Evolutionary conservation across 345 rosid species (phyloP), one percentile per base, ranked within the genome.

Genomic region (Aethionema arabicum): DNA sequence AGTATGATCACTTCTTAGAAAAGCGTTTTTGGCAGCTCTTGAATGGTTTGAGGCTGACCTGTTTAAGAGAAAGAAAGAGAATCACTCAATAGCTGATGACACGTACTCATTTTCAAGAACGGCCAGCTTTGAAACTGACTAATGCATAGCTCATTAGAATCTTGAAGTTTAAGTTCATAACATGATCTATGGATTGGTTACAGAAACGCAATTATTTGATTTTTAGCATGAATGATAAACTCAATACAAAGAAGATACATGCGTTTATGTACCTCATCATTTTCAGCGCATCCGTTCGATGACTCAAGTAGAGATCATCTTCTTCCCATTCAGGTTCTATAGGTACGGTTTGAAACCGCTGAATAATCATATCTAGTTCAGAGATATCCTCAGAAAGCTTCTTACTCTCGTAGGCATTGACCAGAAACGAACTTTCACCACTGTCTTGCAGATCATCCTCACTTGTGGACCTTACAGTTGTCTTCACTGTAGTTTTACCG

Each of bases 291-390:
- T 84, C 82, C 72, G 75, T 90, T 15, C 97, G 87, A 68, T 79
- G 88, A 72, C 52, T 78, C 75, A 80, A 62, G 73, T 93, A 93
- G 65, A 84, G 63, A 70, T 90, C 90, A 66, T 89, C 80, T 56
- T 93, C 96, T 78, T 84, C 88, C 96, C 96, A 87, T 70, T 93
- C 95, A 4, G 96, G 89, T 76, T 88, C 88, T 54, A 69, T 39
- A 38, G 92, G 96, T 33, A 86, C 36, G 52, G 82, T 69, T 50
- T 67, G 65, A 76, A 81, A 68, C 52, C 55, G 72, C 42, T 71
- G 78, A 64, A 76, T 52, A 49, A 85, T 62, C 39, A 74, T 59
- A 52, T 78, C 77, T 67, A 78, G 62, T 21, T 73, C 65, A 27
- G 77, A 76, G 65, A 70, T 72, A 62, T 67, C 72, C 60, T 65